Conservation (phyloP, 495 filamentous ascomycete genomes). For the Penicillium bovifimosum region DNA sequence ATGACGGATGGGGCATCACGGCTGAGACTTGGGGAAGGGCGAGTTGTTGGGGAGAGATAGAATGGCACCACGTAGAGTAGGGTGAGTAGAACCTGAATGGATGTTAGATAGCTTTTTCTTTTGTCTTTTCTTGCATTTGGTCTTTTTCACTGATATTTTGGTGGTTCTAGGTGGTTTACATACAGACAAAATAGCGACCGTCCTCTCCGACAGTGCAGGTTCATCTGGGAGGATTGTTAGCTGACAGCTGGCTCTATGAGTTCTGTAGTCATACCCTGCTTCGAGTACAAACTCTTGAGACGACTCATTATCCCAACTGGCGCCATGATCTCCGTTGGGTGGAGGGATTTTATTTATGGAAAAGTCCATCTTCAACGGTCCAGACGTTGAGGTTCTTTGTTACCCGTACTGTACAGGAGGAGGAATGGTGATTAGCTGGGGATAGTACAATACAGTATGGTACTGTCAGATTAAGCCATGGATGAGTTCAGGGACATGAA, state of each 20-base stretch:
- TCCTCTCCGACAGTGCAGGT: conserved; percentile 45
- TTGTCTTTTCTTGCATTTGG: neutral
- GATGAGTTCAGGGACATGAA: neutral
- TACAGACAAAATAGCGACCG: conserved; percentile 50
- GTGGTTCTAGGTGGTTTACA: conserved; percentile 15
- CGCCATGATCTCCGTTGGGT: conserved; percentile 25
- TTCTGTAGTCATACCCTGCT: conserved; percentile 23
- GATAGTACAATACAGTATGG: neutral
- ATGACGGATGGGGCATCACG: conserved; percentile 90
- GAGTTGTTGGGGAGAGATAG: conserved; percentile 73
- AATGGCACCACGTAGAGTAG: conserved; percentile 85
- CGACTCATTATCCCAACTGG: conserved; percentile 33
- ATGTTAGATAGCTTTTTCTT: neutral
- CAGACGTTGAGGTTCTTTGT: conserved; percentile 5
- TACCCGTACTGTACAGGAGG: neutral
- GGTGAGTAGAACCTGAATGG: conserved; percentile 62
- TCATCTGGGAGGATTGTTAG: conserved; percentile 28
- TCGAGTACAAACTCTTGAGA: conserved; percentile 34
- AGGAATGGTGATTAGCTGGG: neutral
- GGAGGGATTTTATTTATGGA: neutral
- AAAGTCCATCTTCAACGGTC: neutral
- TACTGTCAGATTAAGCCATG: neutral
- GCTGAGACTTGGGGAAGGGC: conserved; percentile 73
- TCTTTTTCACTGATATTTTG: neutral
- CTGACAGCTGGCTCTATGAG: neutral